phyloP scores from a whole-genome alignment of 1,139 yeast genomes.

The Debaryomycetaceae sp. region DNA sequence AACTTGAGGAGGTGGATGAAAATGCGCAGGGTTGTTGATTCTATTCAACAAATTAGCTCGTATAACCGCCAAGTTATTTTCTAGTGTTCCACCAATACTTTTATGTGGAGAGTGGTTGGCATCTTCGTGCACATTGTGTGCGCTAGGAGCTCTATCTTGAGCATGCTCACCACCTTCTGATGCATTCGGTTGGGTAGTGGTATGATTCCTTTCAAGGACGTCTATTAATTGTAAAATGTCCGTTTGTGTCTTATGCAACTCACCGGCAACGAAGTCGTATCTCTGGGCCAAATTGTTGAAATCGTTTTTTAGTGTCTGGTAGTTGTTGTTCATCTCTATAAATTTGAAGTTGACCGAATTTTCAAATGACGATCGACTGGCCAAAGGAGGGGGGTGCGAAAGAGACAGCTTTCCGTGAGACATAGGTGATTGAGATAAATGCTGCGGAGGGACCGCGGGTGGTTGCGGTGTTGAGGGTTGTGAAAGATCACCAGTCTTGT shows the following conservation, averaged over 20 bases:
- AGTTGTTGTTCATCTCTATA: conserved; percentile 39
- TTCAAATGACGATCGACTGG: conserved; percentile 18
- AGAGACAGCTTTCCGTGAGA: not conserved
- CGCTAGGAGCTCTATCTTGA: conserved; percentile 1
- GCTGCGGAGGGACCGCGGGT: conserved; percentile 8
- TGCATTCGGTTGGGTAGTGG: not conserved
- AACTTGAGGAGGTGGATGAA: conserved; percentile 1
- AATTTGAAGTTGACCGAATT: conserved; percentile 28
- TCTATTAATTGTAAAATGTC: conserved; percentile 52
- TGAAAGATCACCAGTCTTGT: conserved; percentile 4
- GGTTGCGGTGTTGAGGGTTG: conserved; percentile 8
- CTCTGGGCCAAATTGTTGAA: conserved; percentile 36
- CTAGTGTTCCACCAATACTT: not conserved
- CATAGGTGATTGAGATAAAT: conserved; percentile 5
- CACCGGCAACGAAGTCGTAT: conserved; percentile 45
- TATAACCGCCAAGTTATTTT: conserved; percentile 5
- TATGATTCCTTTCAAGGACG: conserved; percentile 31
- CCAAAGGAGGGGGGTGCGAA: conserved; percentile 14
- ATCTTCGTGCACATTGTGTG: not conserved
- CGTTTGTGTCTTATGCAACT: conserved; percentile 42
- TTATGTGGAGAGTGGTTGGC: not conserved
- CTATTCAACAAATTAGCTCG: conserved; percentile 4
- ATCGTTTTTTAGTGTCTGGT: conserved; percentile 34
- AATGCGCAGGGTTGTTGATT: conserved; percentile 2
- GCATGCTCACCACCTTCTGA: not conserved